These are phyloP conservation scores for Globisporangium splendens DNA, from an alignment of 352 stramenopile species.

Conservation along the genomic window DNA sequence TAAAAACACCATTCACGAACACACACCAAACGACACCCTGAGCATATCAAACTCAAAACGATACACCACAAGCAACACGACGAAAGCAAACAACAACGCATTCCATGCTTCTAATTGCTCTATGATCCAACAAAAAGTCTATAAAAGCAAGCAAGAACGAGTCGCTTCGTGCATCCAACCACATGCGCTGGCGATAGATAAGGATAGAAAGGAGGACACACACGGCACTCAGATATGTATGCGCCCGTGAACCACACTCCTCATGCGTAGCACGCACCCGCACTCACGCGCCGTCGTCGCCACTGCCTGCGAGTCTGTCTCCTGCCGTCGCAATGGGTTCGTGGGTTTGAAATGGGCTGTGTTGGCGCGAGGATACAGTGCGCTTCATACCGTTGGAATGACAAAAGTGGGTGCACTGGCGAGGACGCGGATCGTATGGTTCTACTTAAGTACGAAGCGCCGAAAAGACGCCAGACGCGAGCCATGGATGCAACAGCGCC, in stretches of 20 bases:
- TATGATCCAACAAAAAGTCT: constrained; percentile 1
- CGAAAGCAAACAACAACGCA: background rate
- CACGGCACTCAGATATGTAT: background rate
- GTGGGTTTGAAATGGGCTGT: constrained; percentile 4
- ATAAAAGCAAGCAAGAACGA: background rate
- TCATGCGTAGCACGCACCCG: constrained; percentile 2
- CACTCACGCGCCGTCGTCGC: background rate
- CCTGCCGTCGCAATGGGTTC: background rate
- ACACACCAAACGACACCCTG: too few species aligned
- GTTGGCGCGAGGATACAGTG: constrained; percentile 2
- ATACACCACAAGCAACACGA: background rate
- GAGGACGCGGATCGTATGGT: too few species aligned
- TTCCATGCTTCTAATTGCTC: background rate
- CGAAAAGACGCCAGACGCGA: constrained; percentile 62
- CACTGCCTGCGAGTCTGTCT: background rate
- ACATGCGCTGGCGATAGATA: too few species aligned
- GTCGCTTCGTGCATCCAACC: too few species aligned
- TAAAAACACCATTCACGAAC: background rate
- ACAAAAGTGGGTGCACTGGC: constrained; percentile 15
- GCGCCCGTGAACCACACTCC: background rate
- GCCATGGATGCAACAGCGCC: constrained; percentile 62
- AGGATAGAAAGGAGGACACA: background rate
- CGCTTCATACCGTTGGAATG: background rate
- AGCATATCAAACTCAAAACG: background rate
- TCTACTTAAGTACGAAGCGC: constrained; percentile 27